Evolutionary conservation across 805 yeast genomes (phyloP).

Genomic region (Metschnikowia kofuensis): DNA sequence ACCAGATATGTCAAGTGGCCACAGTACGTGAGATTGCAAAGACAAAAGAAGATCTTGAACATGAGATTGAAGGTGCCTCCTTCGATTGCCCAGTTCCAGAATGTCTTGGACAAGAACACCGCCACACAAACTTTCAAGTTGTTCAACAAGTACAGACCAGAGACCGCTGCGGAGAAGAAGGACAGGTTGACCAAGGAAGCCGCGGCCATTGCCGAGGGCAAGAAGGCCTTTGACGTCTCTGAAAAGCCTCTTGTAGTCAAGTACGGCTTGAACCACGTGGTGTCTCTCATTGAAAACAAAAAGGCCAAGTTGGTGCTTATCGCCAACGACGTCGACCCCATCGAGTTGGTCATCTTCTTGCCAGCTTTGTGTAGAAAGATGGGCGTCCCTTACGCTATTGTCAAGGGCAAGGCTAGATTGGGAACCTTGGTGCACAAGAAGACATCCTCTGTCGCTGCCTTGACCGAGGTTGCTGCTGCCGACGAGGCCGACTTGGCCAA

Average conservation of each 20-base stretch:
- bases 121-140: conserved; percentile 96
- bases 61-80: conserved; percentile 99
- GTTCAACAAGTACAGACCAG: conserved; percentile 99
- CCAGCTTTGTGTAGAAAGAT: conserved; percentile 99
- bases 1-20: conserved; percentile 99
- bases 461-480: conserved; percentile 91
- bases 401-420: conserved; percentile 98
- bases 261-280: conserved; percentile 99
- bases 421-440: conserved; percentile 97
- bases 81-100: conserved; percentile 93
- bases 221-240: conserved; percentile 93
- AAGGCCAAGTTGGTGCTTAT: conserved; percentile 96
- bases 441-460: conserved; percentile 95
- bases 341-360: conserved; percentile 93
- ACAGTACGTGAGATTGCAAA: conserved; percentile 95
- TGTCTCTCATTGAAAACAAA: conserved; percentile 94
- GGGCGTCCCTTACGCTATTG: conserved; percentile 99
- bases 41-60: conserved; percentile 95
- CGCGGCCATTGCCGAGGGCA: conserved; percentile 97
- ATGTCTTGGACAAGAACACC: conserved; percentile 96
- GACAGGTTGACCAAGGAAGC: conserved; percentile 99
- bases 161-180: conserved; percentile 95
- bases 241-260: conserved; percentile 96
- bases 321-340: conserved; percentile 99
- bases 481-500: conserved; percentile 94